Conservation (phyloP, 169 alveolate species). For the Theileria parva region DNA sequence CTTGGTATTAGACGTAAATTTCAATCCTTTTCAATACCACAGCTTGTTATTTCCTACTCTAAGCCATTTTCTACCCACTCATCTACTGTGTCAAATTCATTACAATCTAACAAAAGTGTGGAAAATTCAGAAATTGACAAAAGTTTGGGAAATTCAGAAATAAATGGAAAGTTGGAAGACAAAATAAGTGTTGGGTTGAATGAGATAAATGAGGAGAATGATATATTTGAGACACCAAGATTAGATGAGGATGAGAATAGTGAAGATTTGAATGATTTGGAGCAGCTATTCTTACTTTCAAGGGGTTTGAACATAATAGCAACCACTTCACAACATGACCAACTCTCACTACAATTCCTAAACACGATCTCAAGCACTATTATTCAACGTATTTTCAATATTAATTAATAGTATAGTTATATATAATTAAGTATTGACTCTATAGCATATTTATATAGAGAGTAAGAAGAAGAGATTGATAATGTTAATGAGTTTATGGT, state of each 20-base stretch:
- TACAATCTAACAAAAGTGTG: background rate
- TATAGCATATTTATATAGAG: conserved; percentile 3
- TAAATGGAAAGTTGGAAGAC: too few relatives aligned
- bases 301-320: conserved; percentile 56
- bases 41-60: conserved; percentile 37
- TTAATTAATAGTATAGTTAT: background rate
- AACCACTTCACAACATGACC: conserved; percentile 70
- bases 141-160: background rate
- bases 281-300: conserved; percentile 67
- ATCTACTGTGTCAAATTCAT: background rate
- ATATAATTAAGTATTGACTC: too few relatives aligned
- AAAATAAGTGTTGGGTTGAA: conserved; percentile 51
- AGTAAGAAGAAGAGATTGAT: conserved; percentile 47
- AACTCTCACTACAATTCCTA: conserved; percentile 68
- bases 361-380: conserved; percentile 71
- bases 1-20: conserved; percentile 75
- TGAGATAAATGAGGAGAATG: conserved; percentile 72
- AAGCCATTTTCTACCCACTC: background rate
- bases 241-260: conserved; percentile 62
- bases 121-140: background rate
- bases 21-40: conserved; percentile 66
- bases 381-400: conserved; percentile 49
- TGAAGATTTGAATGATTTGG: conserved; percentile 50
- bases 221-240: conserved; percentile 74
- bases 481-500: conserved; percentile 71